A percentile compares a stretch with the other conserved stretches of the same genome.
Conservation (phyloP, 1,139 yeast species). For the Magnusiomyces fungicola region DNA sequence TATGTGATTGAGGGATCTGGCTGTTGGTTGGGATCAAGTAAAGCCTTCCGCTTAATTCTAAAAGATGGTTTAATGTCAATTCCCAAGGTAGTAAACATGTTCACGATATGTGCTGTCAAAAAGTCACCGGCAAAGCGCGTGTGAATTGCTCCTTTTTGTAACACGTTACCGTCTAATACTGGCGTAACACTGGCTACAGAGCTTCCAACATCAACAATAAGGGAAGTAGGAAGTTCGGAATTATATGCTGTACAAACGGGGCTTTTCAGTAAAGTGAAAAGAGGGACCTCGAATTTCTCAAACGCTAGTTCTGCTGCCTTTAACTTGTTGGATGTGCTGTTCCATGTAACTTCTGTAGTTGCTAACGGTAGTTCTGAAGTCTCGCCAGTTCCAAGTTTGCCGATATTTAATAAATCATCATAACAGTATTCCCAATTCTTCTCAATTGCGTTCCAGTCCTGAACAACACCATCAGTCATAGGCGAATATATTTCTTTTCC, state of each 20-base stretch:
- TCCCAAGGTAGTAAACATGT: conserved; percentile 26
- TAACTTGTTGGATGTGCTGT: conserved; percentile 58
- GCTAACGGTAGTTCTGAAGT: conserved; percentile 70
- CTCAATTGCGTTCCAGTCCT: conserved; percentile 42
- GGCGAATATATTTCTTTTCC: conserved; percentile 36
- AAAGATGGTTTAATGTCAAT: conserved; percentile 31
- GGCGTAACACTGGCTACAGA: conserved; percentile 67
- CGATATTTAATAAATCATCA: conserved; percentile 41
- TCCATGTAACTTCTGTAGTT: conserved; percentile 83
- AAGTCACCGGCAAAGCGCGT: conserved; percentile 39
- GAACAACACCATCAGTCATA: conserved; percentile 36
- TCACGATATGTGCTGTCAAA: conserved; percentile 32
- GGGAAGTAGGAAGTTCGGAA: conserved; percentile 33
- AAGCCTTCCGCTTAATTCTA: conserved; percentile 28
- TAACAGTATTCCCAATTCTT: conserved; percentile 34
- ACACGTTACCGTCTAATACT: conserved; percentile 68
- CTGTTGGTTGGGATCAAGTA: conserved; percentile 33
- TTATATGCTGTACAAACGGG: conserved; percentile 76
- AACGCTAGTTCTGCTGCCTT: conserved; percentile 68
- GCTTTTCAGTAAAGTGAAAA: conserved; percentile 71
- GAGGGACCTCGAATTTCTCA: conserved; percentile 75
- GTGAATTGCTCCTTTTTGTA: conserved; percentile 30
- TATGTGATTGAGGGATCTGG: conserved; percentile 33
- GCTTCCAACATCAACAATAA: conserved; percentile 32
- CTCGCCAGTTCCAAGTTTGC: conserved; percentile 19